These are phyloP conservation scores for Lentithecium fluviatile DNA, from an alignment of 495 filamentous ascomycete genomes.

Conservation along the genomic window DNA sequence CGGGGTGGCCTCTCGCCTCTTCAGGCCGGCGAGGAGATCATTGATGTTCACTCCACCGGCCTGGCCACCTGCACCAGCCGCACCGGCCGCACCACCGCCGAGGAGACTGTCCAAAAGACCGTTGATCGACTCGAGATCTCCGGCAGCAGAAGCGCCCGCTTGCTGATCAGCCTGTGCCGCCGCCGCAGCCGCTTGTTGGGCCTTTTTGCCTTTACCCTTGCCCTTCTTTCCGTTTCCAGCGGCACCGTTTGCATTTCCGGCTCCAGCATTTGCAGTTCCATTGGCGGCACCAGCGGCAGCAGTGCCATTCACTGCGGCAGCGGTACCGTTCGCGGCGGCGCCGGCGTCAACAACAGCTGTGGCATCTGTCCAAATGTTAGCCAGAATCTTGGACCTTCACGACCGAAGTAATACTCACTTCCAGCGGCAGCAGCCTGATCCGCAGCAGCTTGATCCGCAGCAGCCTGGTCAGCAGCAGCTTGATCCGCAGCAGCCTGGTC, in stretches of 20 bases:
- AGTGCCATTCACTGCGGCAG: constrained; percentile 2
- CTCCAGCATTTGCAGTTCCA: background rate
- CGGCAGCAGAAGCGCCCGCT: background rate
- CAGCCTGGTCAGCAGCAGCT: constrained; percentile 15
- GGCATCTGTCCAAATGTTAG: constrained; percentile 1
- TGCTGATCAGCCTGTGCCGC: background rate
- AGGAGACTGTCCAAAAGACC: background rate
- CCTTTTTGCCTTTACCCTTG: background rate
- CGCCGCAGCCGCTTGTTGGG: background rate
- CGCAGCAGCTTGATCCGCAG: background rate
- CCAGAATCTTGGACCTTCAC: background rate
- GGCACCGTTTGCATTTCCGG: background rate
- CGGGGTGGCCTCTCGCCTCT: background rate
- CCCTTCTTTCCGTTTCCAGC: constrained; percentile 4
- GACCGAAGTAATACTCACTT: background rate
- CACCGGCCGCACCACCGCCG: constrained; percentile 1
- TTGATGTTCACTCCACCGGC: background rate
- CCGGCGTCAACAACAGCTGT: background rate
- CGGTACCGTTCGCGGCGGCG: constrained; percentile 14
- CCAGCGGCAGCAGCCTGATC: constrained; percentile 1
- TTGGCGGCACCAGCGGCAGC: constrained; percentile 5
- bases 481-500: background rate
- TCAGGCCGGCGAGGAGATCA: background rate
- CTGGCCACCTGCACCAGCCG: background rate
- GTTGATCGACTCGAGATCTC: background rate